Evolutionary conservation across 495 filamentous ascomycete genomes (phyloP).

Genomic region (Corynascus novoguineensis): DNA sequence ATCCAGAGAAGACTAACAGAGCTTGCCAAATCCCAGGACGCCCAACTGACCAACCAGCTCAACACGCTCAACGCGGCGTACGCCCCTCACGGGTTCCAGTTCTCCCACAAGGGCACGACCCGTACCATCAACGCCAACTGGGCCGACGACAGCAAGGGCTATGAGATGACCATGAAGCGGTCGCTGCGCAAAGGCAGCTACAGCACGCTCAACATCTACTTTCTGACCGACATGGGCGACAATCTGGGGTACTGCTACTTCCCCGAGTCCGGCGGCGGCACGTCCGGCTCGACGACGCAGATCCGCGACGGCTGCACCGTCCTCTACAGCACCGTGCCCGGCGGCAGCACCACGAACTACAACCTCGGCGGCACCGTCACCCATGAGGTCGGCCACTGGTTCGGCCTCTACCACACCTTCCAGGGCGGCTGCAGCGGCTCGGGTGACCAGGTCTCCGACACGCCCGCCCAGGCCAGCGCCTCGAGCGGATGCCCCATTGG

Average conservation of each 20-base stretch:
- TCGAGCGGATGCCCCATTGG: conserved; percentile 54
- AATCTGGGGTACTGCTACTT: conserved; percentile 56
- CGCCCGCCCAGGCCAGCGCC: conserved; percentile 47
- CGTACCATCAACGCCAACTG: conserved; percentile 55
- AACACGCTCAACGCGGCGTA: conserved; percentile 47
- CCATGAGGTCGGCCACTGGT: conserved; percentile 65
- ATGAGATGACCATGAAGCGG: conserved; percentile 52
- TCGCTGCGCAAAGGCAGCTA: conserved; percentile 57
- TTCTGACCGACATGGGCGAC: conserved; percentile 47
- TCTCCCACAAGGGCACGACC: conserved; percentile 47
- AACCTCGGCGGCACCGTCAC: conserved; percentile 55
- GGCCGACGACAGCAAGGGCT: conserved; percentile 42
- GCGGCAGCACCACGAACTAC: conserved; percentile 46
- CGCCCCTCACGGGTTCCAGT: conserved; percentile 46
- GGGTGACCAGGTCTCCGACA: conserved; percentile 56
- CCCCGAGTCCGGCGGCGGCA: conserved; percentile 28
- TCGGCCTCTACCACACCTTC: conserved; percentile 62
- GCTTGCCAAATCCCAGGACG: conserved; percentile 23
- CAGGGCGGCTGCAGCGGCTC: conserved; percentile 52
- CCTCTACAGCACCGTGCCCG: conserved; percentile 49
- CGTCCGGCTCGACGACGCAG: conserved; percentile 35
- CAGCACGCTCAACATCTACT: conserved; percentile 58
- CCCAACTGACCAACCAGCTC: conserved; percentile 40
- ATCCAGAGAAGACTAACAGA: neutral
- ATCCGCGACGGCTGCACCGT: conserved; percentile 56